These are phyloP conservation scores for Kluyveromyces lactis DNA, from an alignment of 805 yeast genomes.

Conservation along the genomic window DNA sequence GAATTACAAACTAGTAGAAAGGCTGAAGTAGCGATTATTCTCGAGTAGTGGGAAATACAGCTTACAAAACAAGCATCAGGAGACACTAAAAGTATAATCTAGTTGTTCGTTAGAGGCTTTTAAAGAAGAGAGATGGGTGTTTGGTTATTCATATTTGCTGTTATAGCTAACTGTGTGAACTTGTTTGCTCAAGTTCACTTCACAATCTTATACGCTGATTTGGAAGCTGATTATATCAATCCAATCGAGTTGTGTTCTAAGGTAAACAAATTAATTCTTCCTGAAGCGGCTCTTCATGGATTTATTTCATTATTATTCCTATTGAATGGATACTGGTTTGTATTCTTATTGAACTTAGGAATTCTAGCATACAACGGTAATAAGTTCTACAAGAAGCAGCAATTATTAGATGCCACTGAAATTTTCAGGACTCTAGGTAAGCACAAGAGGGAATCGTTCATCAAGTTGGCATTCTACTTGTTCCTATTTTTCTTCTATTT, in stretches of 20 bases:
- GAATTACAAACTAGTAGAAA: no score
- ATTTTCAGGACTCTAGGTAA: conserved; percentile 89
- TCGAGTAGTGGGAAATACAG: no score
- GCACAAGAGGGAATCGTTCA: conserved; percentile 86
- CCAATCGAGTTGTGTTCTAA: conserved; percentile 94
- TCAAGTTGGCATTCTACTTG: conserved; percentile 85
- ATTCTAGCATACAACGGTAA: conserved; percentile 75
- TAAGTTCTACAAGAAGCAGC: conserved; percentile 71
- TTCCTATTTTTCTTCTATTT: conserved; percentile 91
- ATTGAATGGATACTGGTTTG: conserved; percentile 87
- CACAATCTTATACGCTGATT: conserved; percentile 90
- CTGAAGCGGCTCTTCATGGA: conserved; percentile 83
- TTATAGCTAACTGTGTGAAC: conserved; percentile 76
- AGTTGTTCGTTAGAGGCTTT: no score
- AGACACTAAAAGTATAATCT: no score
- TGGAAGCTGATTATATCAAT: conserved; percentile 93
- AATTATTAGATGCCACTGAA: conserved; percentile 92
- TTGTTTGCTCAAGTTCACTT: conserved; percentile 89
- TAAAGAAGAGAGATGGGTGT: conserved; percentile 11
- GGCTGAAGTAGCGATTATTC: no score
- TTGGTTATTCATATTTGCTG: conserved; percentile 34
- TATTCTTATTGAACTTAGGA: conserved; percentile 76
- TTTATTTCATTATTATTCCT: conserved; percentile 61
- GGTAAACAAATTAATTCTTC: conserved; percentile 79
- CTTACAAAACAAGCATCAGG: no score